phyloP scores from a whole-genome alignment of 1,284 basidiomycete species.

The Blastosporella zonata region DNA sequence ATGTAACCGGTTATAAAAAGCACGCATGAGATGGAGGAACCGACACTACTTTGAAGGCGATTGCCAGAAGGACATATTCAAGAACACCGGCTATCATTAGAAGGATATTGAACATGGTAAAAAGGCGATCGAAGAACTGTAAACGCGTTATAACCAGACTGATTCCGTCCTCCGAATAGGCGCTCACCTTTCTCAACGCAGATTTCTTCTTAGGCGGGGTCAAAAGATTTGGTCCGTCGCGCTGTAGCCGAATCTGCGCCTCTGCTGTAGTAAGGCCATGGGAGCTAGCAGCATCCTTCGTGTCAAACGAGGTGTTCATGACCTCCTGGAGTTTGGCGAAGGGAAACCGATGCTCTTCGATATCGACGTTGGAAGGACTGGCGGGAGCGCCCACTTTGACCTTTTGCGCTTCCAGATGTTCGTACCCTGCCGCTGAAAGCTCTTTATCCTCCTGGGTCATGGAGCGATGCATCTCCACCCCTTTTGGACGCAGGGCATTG shows the following conservation, averaged over 20 bases:
- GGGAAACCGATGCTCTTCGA: constrained; percentile 51
- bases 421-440: constrained; percentile 66
- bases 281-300: constrained; percentile 49
- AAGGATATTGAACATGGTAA: constrained; percentile 68
- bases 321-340: constrained; percentile 39
- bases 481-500: constrained; percentile 40
- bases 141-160: constrained; percentile 5
- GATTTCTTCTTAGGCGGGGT: constrained; percentile 70
- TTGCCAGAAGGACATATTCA: constrained; percentile 61
- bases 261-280: constrained; percentile 51
- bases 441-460: constrained; percentile 66
- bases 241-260: constrained; percentile 49
- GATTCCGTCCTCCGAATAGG: background rate
- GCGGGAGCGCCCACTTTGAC: constrained; percentile 31
- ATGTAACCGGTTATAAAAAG: constrained; percentile 6
- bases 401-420: constrained; percentile 51
- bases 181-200: constrained; percentile 56
- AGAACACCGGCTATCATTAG: constrained; percentile 61
- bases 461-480: constrained; percentile 56
- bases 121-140: constrained; percentile 60
- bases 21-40: constrained; percentile 1
- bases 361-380: constrained; percentile 44
- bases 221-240: constrained; percentile 57
- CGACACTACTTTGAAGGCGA: constrained; percentile 51
- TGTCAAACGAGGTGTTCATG: constrained; percentile 50